Evolutionary conservation across 768 basidiomycete species (phyloP), one percentile per base, ranked within the genome.

Genomic region (Agaricus bisporus): DNA sequence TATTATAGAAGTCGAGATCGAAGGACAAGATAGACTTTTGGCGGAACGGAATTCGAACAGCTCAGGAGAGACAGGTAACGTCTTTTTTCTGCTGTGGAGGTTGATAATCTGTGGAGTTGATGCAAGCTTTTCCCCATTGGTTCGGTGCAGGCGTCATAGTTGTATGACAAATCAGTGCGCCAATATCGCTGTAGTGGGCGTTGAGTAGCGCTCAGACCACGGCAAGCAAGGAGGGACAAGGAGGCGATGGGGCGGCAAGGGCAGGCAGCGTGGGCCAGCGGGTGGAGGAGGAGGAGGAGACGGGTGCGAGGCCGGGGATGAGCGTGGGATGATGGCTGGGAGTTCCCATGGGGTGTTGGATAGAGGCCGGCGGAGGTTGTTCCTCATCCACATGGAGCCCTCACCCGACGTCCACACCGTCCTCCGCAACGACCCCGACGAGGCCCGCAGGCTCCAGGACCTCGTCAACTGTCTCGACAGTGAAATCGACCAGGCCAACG

Each of bases 401-500:
- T n/a, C 17, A 38, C 46, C 37, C 32, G 47, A 54, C 29, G 8
- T 26, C 18, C 36, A 25, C 37, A 20, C 38, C 47, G 39, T 39
- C 26, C 5, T 29, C 20, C 53, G 47, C 39, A 35, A 48, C 29
- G 46, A 42, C 36, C 53, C 41, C 6, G 53, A 54, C 47, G 46
- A 54, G 46, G 39, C 53, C 15, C 15, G 47, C 17, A 46, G 46
- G 7, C 38, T 48, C 20, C 46, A 54, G 53, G 53, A 54, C 47
- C 47, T 54, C 47, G 41, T 54, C 26, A 54, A 54, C 15, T 54
- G 46, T 18, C 53, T 54, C 39, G 53, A 54, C 53, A 48, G 38
- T n/a, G 53, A 54, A 41, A 54, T 54, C 39, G 46, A 54, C 53
- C 53, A 54, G 46, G 53, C 53, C 2, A 54, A 54, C 35, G 47